phyloP scores from a whole-genome alignment of 192 early-diverging fungal genomes.

The Gryganskiella cystojenkinii region DNA sequence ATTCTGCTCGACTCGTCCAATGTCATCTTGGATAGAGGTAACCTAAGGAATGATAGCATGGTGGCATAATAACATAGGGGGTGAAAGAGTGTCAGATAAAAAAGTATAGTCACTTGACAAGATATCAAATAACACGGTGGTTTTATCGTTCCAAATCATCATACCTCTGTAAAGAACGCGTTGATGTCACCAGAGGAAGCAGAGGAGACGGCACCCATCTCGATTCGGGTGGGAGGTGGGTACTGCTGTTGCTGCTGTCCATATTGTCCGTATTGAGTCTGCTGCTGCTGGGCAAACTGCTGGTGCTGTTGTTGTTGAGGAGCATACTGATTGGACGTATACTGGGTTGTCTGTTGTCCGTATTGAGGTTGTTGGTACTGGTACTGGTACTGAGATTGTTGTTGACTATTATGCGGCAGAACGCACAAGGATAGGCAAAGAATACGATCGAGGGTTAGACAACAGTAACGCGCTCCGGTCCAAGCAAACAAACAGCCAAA shows the following conservation, averaged over 20 bases:
- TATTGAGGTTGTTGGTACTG: conserved; percentile 16
- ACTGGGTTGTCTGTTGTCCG: conserved; percentile 10
- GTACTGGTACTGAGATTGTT: not conserved
- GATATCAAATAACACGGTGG: too few relatives aligned
- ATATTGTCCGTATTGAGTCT: conserved; percentile 16
- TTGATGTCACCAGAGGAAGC: conserved; percentile 22
- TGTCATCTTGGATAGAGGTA: conserved; percentile 40
- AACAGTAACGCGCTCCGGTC: too few relatives aligned
- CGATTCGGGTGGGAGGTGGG: conserved; percentile 37
- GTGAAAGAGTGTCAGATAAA: not conserved
- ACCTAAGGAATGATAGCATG: too few relatives aligned
- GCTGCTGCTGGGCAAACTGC: conserved; percentile 44
- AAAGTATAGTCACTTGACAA: too few relatives aligned
- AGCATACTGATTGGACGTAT: too few relatives aligned
- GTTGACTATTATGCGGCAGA: not conserved
- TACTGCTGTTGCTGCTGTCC: conserved; percentile 16
- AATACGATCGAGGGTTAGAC: too few relatives aligned
- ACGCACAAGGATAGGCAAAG: not conserved
- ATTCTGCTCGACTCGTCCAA: conserved; percentile 37
- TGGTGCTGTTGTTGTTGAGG: conserved; percentile 22
- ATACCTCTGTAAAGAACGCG: conserved; percentile 41
- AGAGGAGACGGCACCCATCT: conserved; percentile 30
- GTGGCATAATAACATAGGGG: not conserved
- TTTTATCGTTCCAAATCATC: too few relatives aligned
- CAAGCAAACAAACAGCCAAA: too few relatives aligned